Conservation (phyloP, 768 basidiomycete species). For the Calocybe gangraenosa region DNA sequence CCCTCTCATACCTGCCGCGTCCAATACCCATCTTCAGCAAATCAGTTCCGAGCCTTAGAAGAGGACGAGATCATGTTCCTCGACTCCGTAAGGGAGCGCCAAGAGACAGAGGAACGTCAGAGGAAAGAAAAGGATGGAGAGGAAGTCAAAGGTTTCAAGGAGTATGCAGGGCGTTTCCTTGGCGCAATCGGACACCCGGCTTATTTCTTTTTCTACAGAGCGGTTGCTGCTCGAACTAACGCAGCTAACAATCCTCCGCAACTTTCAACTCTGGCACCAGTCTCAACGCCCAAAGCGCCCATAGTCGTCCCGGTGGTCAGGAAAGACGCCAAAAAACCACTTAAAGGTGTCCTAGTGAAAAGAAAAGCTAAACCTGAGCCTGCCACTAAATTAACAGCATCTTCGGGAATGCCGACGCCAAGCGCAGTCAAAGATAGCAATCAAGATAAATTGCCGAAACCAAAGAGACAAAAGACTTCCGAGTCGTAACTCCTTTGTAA, state of each 20-base stretch:
- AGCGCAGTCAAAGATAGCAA: constrained; percentile 12
- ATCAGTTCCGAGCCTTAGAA: constrained; percentile 85
- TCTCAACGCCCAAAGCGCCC: constrained; percentile 26
- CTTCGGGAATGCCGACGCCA: constrained; percentile 9
- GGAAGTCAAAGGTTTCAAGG: constrained; percentile 74
- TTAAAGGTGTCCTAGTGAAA: constrained; percentile 82
- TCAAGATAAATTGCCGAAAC: constrained; percentile 25
- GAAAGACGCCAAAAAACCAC: constrained; percentile 60
- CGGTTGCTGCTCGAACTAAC: constrained; percentile 66
- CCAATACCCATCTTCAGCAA: constrained; percentile 43
- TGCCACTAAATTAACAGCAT: constrained; percentile 12
- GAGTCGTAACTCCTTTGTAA: constrained; percentile 18
- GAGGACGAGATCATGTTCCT: constrained; percentile 90
- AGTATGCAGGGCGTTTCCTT: constrained; percentile 42
- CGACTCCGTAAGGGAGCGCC: constrained; percentile 74
- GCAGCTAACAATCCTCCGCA: constrained; percentile 42
- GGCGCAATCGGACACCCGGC: constrained; percentile 1
- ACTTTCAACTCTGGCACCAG: constrained; percentile 30
- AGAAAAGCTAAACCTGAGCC: constrained; percentile 53
- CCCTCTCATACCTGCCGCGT: not conserved
- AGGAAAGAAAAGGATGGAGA: constrained; percentile 74
- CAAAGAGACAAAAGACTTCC: constrained; percentile 59
- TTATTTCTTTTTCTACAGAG: constrained; percentile 28
- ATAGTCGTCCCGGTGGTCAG: constrained; percentile 31
- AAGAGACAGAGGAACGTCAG: constrained; percentile 71